Evolutionary conservation across 108 stramenopile species (phyloP).

Genomic region (Mayamaea pseudoterrestris): DNA sequence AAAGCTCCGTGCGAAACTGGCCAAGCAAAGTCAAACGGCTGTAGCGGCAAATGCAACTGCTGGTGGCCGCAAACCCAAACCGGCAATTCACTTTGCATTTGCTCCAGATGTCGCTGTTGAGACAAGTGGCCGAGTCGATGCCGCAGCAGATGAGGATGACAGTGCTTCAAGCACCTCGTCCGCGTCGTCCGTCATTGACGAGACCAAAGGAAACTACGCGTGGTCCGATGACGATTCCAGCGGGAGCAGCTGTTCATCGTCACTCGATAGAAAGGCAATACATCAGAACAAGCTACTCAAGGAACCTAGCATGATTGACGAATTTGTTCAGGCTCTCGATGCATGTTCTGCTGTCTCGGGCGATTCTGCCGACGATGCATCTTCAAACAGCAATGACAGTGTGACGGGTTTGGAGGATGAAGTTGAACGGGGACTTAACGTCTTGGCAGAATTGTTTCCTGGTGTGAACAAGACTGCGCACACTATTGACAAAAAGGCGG

Average conservation of each 20-base stretch:
- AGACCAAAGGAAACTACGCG: slow-evolving; percentile 8
- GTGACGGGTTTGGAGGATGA: slow-evolving; percentile 26
- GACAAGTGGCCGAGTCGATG: not conserved
- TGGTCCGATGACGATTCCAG: slow-evolving; percentile 24
- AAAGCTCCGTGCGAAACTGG: slow-evolving; percentile 10
- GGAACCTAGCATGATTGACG: not conserved
- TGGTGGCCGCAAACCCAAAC: slow-evolving; percentile 21
- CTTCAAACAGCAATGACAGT: not conserved
- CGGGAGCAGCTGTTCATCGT: not conserved
- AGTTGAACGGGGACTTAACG: slow-evolving; percentile 39
- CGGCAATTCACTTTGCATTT: slow-evolving; percentile 57
- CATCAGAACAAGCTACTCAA: slow-evolving; percentile 1
- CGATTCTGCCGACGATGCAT: not conserved
- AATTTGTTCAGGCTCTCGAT: slow-evolving; percentile 1
- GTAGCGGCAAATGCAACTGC: slow-evolving; percentile 1
- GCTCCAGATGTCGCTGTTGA: slow-evolving; percentile 7
- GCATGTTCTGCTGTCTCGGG: not conserved
- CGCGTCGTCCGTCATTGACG: not conserved
- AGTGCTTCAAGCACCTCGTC: not conserved
- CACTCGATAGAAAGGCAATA: slow-evolving; percentile 7
- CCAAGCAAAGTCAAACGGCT: slow-evolving; percentile 7
- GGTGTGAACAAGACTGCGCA: not conserved
- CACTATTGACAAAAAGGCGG: not conserved
- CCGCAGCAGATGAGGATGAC: not conserved
- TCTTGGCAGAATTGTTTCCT: slow-evolving; percentile 33